These are phyloP conservation scores for Scenedesmus sp. DNA, from an alignment of 163 green algal species.

Conservation along the genomic window DNA sequence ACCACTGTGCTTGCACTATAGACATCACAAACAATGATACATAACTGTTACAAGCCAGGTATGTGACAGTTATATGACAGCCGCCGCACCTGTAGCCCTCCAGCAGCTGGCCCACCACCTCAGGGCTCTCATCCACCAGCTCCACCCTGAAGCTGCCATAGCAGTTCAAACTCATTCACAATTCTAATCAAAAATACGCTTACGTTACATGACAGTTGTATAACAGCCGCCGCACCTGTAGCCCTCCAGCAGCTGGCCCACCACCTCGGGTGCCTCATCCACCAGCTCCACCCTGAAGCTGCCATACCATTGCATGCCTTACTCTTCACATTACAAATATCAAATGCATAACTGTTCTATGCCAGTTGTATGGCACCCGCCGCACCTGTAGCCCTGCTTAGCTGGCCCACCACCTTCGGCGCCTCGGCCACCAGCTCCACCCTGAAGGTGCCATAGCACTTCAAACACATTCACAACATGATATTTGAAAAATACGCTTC, in stretches of 20 bases:
- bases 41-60: neutral
- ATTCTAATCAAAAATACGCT: neutral
- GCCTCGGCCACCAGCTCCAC: constrained; percentile 89
- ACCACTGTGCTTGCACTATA: constrained; percentile 51
- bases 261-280: constrained; percentile 74
- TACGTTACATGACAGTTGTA: neutral
- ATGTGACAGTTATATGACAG: neutral
- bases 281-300: constrained; percentile 86
- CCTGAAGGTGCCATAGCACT: constrained; percentile 65
- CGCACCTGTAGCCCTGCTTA: constrained; percentile 73
- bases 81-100: constrained; percentile 68
- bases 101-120: constrained; percentile 73
- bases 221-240: constrained; percentile 58
- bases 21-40: neutral
- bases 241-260: constrained; percentile 74
- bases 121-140: constrained; percentile 64
- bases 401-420: constrained; percentile 61
- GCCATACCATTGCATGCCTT: constrained; percentile 59
- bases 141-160: constrained; percentile 66
- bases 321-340: constrained; percentile 37
- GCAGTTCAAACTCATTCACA: constrained; percentile 56
- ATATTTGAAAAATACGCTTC: neutral
- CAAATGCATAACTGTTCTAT: no score
- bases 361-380: neutral
- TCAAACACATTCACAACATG: constrained; percentile 56